Conservation (phyloP, 176 grass and related monocot species). For the Otatea glauca region DNA sequence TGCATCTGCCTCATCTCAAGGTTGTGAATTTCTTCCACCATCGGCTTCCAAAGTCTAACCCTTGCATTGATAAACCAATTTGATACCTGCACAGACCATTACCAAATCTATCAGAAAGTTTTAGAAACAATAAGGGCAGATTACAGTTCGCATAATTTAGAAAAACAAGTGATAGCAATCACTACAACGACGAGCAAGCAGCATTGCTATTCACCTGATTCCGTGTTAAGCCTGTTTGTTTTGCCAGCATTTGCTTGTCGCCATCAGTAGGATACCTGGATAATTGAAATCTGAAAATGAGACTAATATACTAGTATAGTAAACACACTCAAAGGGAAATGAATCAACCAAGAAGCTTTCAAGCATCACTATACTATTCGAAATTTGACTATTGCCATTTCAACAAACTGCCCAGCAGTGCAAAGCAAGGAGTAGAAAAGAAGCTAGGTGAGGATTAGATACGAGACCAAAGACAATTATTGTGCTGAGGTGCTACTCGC, state of each 20-base stretch:
- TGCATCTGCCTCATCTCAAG: conserved; percentile 78
- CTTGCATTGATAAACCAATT: conserved; percentile 99
- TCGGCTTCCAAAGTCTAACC: conserved; percentile 96
- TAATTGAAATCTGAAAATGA: background rate
- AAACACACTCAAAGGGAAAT: background rate
- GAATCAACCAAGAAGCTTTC: background rate
- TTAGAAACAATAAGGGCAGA: background rate
- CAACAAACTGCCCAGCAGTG: background rate
- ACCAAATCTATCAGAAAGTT: background rate
- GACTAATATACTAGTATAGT: background rate
- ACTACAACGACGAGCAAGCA: background rate
- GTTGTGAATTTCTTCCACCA: conserved; percentile 98
- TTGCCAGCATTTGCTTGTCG: conserved; percentile 92
- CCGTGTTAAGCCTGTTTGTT: conserved; percentile 82
- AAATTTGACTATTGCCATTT: background rate
- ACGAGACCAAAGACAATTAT: background rate
- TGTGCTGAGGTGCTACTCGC: background rate
- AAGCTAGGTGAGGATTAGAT: background rate
- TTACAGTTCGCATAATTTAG: background rate
- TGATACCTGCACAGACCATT: conserved; percentile 61
- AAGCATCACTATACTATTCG: background rate
- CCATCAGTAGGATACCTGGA: conserved; percentile 86
- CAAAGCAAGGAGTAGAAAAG: background rate
- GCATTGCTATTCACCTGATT: conserved; percentile 50
- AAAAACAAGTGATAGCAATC: background rate